Evolutionary conservation across 768 basidiomycete genomes (phyloP).

Genomic region (Peribolospora kevripleyi): DNA sequence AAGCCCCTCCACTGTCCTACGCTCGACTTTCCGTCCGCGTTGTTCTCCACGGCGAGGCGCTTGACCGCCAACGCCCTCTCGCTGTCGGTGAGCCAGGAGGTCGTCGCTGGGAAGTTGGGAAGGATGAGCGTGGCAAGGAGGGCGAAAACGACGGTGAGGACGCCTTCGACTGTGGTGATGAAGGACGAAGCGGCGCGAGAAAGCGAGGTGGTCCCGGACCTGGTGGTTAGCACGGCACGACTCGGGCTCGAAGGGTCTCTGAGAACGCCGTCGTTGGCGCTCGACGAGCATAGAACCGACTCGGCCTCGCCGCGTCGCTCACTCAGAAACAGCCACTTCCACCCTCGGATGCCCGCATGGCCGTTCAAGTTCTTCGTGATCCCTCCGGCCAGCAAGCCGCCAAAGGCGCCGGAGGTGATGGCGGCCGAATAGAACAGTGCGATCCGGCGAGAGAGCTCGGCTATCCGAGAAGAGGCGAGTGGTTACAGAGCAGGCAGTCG

Average conservation of each 20-base stretch:
- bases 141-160: slow-evolving; percentile 14
- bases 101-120: slow-evolving; percentile 17
- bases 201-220: too few relatives aligned
- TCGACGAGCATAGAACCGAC: too few relatives aligned
- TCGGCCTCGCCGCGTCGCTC: too few relatives aligned
- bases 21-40: slow-evolving; percentile 9
- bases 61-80: slow-evolving; percentile 14
- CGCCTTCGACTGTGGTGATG: slow-evolving; percentile 14
- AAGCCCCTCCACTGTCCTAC: slow-evolving; percentile 13
- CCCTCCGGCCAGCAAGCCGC: slow-evolving; percentile 18
- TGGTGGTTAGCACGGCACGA: too few relatives aligned
- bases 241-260: too few relatives aligned
- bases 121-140: slow-evolving; percentile 14
- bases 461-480: too few relatives aligned
- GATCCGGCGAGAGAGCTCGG: slow-evolving; percentile 11
- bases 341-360: slow-evolving; percentile 13
- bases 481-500: too few relatives aligned
- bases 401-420: slow-evolving; percentile 18
- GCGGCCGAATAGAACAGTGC: slow-evolving; percentile 19
- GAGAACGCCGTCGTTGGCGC: too few relatives aligned
- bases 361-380: slow-evolving; percentile 18
- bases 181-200: too few relatives aligned
- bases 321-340: slow-evolving; percentile 18
- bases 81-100: slow-evolving; percentile 13
- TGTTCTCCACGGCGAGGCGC: slow-evolving; percentile 8